A percentile compares a stretch with the other conserved stretches of the same genome.
phyloP scores from a whole-genome alignment of 305 asterid species.

The Nicotiana rustica region DNA sequence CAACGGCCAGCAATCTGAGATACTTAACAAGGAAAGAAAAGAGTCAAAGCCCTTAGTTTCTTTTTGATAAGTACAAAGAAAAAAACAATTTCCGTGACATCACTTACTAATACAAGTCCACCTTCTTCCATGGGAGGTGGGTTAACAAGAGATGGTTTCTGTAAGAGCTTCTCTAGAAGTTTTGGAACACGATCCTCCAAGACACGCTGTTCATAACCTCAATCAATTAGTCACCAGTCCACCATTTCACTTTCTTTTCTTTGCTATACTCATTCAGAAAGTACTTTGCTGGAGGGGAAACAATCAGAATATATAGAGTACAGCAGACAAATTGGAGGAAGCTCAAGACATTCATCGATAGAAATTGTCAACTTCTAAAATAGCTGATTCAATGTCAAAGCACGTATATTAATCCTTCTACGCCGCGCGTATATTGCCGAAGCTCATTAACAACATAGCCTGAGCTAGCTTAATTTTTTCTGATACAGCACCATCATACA shows the following conservation, averaged over 20 bases:
- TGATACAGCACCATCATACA: slow-evolving; percentile 9
- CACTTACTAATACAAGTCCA: slow-evolving; percentile 85
- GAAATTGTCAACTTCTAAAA: not conserved
- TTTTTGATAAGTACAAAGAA: slow-evolving; percentile 6
- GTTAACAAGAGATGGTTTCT: slow-evolving; percentile 79
- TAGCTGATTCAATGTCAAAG: not conserved
- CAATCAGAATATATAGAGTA: not conserved
- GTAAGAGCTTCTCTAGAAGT: slow-evolving; percentile 87
- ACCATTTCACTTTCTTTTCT: not conserved
- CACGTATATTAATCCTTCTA: not conserved
- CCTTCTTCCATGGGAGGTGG: slow-evolving; percentile 98
- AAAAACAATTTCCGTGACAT: slow-evolving; percentile 36
- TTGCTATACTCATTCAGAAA: not conserved
- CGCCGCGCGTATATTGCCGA: not conserved
- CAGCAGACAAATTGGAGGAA: slow-evolving; percentile 22
- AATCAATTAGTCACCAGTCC: slow-evolving; percentile 29
- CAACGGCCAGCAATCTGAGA: slow-evolving; percentile 91
- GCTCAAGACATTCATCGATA: not conserved
- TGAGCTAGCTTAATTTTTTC: slow-evolving; percentile 16
- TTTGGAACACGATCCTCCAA: slow-evolving; percentile 95
- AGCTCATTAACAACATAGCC: not conserved
- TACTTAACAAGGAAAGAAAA: slow-evolving; percentile 60
- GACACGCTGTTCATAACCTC: slow-evolving; percentile 68
- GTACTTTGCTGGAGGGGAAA: not conserved
- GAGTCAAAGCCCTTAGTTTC: slow-evolving; percentile 19